phyloP scores from a whole-genome alignment of 768 basidiomycete species.

The Pholiota conissans region DNA sequence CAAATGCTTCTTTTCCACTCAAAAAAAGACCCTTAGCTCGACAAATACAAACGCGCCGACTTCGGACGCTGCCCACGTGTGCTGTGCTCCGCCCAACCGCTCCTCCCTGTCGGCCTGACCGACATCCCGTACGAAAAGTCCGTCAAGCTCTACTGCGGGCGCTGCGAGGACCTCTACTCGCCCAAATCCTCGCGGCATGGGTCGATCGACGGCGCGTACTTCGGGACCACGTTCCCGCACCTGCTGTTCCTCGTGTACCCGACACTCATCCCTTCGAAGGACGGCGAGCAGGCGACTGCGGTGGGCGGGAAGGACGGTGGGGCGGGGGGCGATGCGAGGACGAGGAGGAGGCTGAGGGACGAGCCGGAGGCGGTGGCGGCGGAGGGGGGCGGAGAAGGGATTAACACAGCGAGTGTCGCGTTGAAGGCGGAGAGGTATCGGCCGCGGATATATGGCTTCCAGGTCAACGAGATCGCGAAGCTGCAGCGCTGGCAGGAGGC shows the following conservation, averaged over 20 bases:
- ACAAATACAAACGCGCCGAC: slow-evolving; percentile 98
- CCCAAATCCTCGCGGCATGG: slow-evolving; percentile 98
- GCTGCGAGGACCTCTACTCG: slow-evolving; percentile 98
- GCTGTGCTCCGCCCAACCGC: slow-evolving; percentile 89
- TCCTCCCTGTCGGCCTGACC: slow-evolving; percentile 94
- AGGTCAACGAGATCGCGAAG: slow-evolving; percentile 90
- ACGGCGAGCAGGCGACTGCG: slow-evolving; percentile 13
- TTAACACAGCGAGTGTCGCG: slow-evolving; percentile 81
- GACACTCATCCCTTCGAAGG: slow-evolving; percentile 68
- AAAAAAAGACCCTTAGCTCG: slow-evolving; percentile 50
- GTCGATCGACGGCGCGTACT: slow-evolving; percentile 97
- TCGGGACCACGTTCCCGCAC: slow-evolving; percentile 97
- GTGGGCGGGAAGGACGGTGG: slow-evolving; percentile 19
- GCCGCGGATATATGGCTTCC: slow-evolving; percentile 96
- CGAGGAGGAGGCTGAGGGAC: slow-evolving; percentile 43
- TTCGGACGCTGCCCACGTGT: slow-evolving; percentile 99
- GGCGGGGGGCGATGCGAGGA: slow-evolving; percentile 29
- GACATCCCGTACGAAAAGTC: slow-evolving; percentile 99
- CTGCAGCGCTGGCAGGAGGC: slow-evolving; percentile 97
- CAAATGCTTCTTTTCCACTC: not conserved
- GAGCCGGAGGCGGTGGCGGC: slow-evolving; percentile 53
- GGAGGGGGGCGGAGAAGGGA: slow-evolving; percentile 61
- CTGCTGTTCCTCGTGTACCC: slow-evolving; percentile 98
- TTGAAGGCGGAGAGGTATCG: slow-evolving; percentile 90
- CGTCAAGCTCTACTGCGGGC: slow-evolving; percentile 97